phyloP scores from a whole-genome alignment of 2,329 filamentous ascomycete genomes.

The Penicillium janthinellum region DNA sequence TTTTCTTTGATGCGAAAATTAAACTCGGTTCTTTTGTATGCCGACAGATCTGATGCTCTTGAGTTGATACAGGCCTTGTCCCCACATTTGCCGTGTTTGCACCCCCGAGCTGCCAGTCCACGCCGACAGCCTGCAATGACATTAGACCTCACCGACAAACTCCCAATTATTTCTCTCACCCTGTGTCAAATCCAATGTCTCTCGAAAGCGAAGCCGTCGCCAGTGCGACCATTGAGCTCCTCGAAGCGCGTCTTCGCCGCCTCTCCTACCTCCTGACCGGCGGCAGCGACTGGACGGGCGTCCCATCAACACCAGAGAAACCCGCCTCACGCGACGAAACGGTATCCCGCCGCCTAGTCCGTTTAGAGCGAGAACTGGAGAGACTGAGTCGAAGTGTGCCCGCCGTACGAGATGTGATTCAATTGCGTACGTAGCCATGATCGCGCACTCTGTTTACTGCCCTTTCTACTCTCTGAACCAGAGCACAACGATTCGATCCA shows the following conservation, averaged over 20 bases:
- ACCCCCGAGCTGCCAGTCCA: constrained; percentile 13
- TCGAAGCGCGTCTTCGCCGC: constrained; percentile 47
- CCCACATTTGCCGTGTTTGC: constrained; percentile 29
- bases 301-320: constrained; percentile 36
- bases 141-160: neutral
- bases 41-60: neutral
- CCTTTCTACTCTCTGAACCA: neutral
- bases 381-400: constrained; percentile 41
- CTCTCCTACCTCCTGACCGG: constrained; percentile 50
- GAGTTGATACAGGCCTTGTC: constrained; percentile 9
- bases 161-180: neutral
- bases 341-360: constrained; percentile 42
- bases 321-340: constrained; percentile 42
- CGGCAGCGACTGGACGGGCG: constrained; percentile 43
- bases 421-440: constrained; percentile 39
- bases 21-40: neutral
- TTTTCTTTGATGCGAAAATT: neutral
- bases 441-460: neutral
- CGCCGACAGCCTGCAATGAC: neutral
- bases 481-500: neutral
- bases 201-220: constrained; percentile 40
- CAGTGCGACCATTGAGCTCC: constrained; percentile 46
- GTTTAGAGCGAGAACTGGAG: constrained; percentile 42
- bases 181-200: constrained; percentile 28
- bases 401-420: constrained; percentile 45